Evolutionary conservation across 495 filamentous ascomycete genomes (phyloP).

Genomic region (Viridothelium virens): DNA sequence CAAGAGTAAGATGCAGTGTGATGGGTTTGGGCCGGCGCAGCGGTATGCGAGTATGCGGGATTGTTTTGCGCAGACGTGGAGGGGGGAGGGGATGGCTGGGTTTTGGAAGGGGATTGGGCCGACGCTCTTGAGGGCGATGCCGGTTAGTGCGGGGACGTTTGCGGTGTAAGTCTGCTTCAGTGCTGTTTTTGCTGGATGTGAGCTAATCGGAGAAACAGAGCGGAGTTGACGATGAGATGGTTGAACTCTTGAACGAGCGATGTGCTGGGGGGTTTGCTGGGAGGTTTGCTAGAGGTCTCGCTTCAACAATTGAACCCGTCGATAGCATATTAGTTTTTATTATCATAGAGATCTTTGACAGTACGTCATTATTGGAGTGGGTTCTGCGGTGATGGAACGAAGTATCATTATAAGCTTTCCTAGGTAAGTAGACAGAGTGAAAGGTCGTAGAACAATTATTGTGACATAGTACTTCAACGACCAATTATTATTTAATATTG

Average conservation of each 20-base stretch:
- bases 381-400: too few species aligned
- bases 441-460: too few species aligned
- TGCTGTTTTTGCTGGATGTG: neutral
- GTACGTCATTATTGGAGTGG: too few species aligned
- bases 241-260: neutral
- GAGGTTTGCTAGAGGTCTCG: too few species aligned
- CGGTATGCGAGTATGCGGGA: constrained; percentile 77
- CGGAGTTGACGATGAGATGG: constrained; percentile 5
- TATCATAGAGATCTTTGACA: too few species aligned
- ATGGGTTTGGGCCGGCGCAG: constrained; percentile 65
- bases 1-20: constrained; percentile 99
- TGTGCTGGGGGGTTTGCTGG: too few species aligned
- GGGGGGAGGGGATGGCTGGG: constrained; percentile 65
- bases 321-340: too few species aligned
- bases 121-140: constrained; percentile 94
- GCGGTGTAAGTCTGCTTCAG: constrained; percentile 39
- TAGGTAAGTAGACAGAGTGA: too few species aligned
- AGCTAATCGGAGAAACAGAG: neutral
- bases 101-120: constrained; percentile 96
- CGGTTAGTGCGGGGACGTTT: constrained; percentile 94
- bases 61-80: constrained; percentile 78
- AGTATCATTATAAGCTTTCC: too few species aligned
- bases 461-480: too few species aligned
- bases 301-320: too few species aligned
- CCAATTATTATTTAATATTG: too few species aligned